phyloP scores from a whole-genome alignment of 768 basidiomycete genomes.

The Agrocybe pediades region DNA sequence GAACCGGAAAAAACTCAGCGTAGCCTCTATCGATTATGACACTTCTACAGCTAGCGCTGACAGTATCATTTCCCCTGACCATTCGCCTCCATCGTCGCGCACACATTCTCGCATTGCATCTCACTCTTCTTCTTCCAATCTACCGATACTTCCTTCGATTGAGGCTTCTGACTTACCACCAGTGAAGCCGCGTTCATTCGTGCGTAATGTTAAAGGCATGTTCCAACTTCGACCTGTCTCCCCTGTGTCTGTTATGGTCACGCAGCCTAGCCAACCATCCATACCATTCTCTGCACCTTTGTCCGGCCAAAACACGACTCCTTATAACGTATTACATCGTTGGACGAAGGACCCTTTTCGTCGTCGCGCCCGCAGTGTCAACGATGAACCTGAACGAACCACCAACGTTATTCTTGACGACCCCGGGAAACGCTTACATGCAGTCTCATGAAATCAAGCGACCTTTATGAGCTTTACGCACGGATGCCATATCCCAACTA shows the following conservation, averaged over 20 bases:
- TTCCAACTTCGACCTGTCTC: conserved; percentile 52
- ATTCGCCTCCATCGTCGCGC: conserved; percentile 36
- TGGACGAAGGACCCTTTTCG: conserved; percentile 54
- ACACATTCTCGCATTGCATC: conserved; percentile 17
- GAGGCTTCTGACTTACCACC: conserved; percentile 18
- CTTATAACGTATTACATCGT: conserved; percentile 40
- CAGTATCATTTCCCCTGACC: conserved; percentile 10
- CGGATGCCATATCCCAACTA: conserved; percentile 6
- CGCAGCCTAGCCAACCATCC: conserved; percentile 14
- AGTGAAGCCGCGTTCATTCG: conserved; percentile 51
- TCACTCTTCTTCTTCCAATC: conserved; percentile 25
- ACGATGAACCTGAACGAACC: conserved; percentile 38
- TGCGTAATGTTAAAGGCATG: conserved; percentile 62
- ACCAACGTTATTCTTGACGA: conserved; percentile 9
- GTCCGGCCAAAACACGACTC: conserved; percentile 14
- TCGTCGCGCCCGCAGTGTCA: conserved; percentile 53
- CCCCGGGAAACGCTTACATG: conserved; percentile 10
- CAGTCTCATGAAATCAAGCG: conserved; percentile 6
- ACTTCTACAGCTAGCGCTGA: conserved; percentile 9
- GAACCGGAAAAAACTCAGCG: conserved; percentile 36
- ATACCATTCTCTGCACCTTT: conserved; percentile 4
- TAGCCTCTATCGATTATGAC: conserved; percentile 30
- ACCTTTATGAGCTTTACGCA: conserved; percentile 11
- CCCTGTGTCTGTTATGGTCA: conserved; percentile 28
- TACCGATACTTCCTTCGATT: conserved; percentile 3